Evolutionary conservation across 2,329 filamentous ascomycete species (phyloP), one percentile per base, ranked within the genome.

Genomic region (Hymenoscyphus linearis): DNA sequence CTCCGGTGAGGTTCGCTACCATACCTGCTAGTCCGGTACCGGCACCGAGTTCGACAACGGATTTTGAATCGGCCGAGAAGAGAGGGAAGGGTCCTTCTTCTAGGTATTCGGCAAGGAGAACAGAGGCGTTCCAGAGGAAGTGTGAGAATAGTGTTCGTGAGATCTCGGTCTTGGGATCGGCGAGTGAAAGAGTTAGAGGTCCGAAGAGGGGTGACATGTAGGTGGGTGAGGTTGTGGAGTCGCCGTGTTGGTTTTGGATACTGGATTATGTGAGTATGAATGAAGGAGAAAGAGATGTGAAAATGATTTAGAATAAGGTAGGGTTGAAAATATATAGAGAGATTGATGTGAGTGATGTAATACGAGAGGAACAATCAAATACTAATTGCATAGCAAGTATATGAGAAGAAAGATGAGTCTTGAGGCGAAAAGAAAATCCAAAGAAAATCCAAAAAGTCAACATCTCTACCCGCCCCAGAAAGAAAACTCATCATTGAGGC

Each of bases 51-150:
- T 91, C 88, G 13, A 90, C 70, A 6, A 83, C 82, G 10, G 70
- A 66, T 62, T 47, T 16, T 2, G 61, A 65, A 3, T 37, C 34
- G 4, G 66, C 64, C 6, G 37, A 55, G 65, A 66, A 69, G 10
- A 61, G 50, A n/a, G n/a, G 56, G 36, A 58, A 60, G 18, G 62
- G 59, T 6, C 61, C 67, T 25, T 68, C 76, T 71, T 85, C 83
- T 60, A 85, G 74, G 31, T 84, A 74, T 73, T 84, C 82, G 9
- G 80, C 82, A 1, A 84, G 75, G 65, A 82, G 73, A 55, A 86
- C 72, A 18, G 78, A 80, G 6, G 87, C 79, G 74, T 91, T 91
- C 88, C 88, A 91, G 27, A 91, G 74, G 72, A 87, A 90, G 71
- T 91, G 88, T 64, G 85, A 85, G 71, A 90, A 91, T 52, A 90